Conservation (phyloP, 345 rosid genomes). For the Viola odorata region DNA sequence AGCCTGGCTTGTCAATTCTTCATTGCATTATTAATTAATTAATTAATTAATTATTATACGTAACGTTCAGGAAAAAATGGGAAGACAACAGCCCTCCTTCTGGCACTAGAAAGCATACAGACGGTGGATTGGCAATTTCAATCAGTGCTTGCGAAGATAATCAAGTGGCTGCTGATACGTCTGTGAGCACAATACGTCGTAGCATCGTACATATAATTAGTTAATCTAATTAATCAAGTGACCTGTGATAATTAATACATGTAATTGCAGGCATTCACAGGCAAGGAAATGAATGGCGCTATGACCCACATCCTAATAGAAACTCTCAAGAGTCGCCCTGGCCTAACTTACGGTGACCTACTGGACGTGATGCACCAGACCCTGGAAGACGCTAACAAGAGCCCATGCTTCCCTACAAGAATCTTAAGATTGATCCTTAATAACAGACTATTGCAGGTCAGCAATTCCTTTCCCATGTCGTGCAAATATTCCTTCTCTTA, state of each 20-base stretch:
- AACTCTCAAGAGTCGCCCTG: neutral
- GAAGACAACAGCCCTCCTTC: constrained; percentile 22
- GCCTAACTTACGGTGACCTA: constrained; percentile 8
- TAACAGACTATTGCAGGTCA: constrained; percentile 8
- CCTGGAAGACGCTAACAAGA: constrained; percentile 5
- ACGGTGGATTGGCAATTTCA: constrained; percentile 25
- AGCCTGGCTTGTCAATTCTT: neutral
- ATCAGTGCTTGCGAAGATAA: constrained; percentile 16
- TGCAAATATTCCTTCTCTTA: too few species aligned
- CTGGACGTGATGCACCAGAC: constrained; percentile 12
- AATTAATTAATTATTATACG: too few species aligned
- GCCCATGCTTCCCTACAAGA: neutral
- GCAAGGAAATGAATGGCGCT: constrained; percentile 16
- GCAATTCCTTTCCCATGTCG: neutral
- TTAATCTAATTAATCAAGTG: neutral
- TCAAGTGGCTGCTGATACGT: constrained; percentile 20
- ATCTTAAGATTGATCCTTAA: neutral
- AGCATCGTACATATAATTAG: too few species aligned
- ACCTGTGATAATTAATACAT: neutral
- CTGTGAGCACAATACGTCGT: constrained; percentile 6
- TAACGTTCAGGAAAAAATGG: constrained; percentile 27
- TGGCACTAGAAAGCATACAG: constrained; percentile 16
- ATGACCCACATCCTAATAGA: constrained; percentile 16
- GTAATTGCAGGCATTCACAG: constrained; percentile 17
- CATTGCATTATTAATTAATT: neutral